phyloP scores from a whole-genome alignment of 2,329 filamentous ascomycete species.

The Fusarium sp. region DNA sequence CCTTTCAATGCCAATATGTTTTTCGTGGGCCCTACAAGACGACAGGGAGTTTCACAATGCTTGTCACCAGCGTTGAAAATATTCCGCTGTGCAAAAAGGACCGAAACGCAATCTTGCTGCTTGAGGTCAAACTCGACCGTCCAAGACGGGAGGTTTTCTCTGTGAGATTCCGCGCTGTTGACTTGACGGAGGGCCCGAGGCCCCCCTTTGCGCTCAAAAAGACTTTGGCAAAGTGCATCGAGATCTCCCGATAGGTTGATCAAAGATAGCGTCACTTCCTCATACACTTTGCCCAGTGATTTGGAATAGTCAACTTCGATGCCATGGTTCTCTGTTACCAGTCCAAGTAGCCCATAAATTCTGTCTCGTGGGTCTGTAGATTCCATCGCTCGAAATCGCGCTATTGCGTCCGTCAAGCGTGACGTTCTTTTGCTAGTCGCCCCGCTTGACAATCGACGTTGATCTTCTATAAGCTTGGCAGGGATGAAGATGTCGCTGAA shows the following conservation, averaged over 20 bases:
- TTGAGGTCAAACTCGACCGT: constrained; percentile 6
- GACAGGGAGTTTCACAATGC: constrained; percentile 3
- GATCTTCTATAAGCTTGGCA: constrained; percentile 28
- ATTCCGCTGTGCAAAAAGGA: constrained; percentile 25
- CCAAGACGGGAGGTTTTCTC: constrained; percentile 15
- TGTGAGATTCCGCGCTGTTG: fast-evolving
- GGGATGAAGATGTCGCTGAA: constrained; percentile 9
- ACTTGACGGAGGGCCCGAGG: not conserved
- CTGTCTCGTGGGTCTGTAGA: constrained; percentile 25
- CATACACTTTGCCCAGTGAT: constrained; percentile 1
- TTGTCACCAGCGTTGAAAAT: constrained; percentile 16
- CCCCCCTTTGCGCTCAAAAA: constrained; percentile 2
- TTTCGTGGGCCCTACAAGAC: not conserved
- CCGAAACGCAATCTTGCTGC: not conserved
- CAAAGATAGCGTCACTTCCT: not conserved
- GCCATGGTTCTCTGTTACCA: constrained; percentile 23
- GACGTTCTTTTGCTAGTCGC: not conserved
- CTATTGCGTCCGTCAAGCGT: constrained; percentile 15
- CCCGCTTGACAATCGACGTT: not conserved
- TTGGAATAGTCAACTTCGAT: constrained; percentile 20
- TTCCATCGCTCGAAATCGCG: constrained; percentile 5
- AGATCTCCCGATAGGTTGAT: constrained; percentile 22
- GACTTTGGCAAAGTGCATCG: constrained; percentile 32
- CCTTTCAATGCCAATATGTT: not conserved
- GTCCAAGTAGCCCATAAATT: constrained; percentile 18